Evolutionary conservation across 371 early-diverging fungal species (phyloP), one percentile per base, ranked within the genome.

Genomic region (Rhizopus stolonifer): DNA sequence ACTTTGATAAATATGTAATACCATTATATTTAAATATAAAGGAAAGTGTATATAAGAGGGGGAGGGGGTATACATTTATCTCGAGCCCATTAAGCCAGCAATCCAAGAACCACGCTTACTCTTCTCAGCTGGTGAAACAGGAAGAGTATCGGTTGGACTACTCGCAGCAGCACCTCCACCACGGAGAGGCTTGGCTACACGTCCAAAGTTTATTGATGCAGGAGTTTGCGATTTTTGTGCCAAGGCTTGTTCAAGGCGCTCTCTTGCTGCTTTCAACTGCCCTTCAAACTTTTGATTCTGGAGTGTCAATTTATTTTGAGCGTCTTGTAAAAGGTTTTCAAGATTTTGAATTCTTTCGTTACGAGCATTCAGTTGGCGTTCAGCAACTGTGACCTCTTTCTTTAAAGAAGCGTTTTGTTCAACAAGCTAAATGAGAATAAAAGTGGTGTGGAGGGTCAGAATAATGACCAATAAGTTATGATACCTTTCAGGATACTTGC

Each of bases 331-430:
- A 23, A 93, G 70, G n/a, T 71, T 46, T 70, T 98, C 97, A 57
- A 98, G 72, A 46, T 85, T 90, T 56, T 85, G 81, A 50, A 98
- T 96, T 52, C 97, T 90, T 70, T 96, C 98, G 62, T 92, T 93
- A 29, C 97, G 82, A 7, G 93, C 90, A 51, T 70, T 75, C 40
- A 97, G 70, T 73, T 96, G 96, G 47, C 96, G 88, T 38, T 98
- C 96, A 17, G 89, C 84, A 25, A 95, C 72, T 23, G 89, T 86
- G 0, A 90, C 81, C 67, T 94, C 91, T 80, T 94, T 95, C 82
- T 96, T 96, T 47, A 96, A 76, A 4, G 86, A 85, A 8, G 91
- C 75, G 80, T 98, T 98, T 65, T 95, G 94, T 60, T 92, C 93
- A 11, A 96, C 94, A 43, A 96, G 85, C 79, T 89, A 62, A 18